These are phyloP conservation scores for Pholiota conissans DNA, from an alignment of 768 basidiomycete genomes.

Conservation along the genomic window DNA sequence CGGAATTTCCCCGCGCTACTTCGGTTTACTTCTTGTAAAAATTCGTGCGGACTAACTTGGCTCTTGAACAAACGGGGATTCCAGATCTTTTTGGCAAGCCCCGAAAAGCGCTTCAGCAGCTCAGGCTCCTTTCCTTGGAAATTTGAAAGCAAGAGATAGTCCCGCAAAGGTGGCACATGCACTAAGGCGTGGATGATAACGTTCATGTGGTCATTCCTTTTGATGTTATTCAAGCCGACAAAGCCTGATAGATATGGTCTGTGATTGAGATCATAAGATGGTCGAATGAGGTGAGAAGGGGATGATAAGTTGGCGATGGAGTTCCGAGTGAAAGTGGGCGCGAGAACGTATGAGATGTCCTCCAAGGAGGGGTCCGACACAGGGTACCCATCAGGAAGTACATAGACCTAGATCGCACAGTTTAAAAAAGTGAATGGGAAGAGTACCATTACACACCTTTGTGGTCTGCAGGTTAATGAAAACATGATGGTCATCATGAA, in stretches of 20 bases:
- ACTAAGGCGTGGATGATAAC: constrained; percentile 93
- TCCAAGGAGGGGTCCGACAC: constrained; percentile 96
- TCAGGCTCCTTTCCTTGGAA: constrained; percentile 80
- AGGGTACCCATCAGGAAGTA: constrained; percentile 94
- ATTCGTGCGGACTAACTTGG: constrained; percentile 98
- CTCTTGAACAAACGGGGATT: constrained; percentile 96
- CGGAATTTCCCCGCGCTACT: constrained; percentile 90
- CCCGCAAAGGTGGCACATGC: constrained; percentile 87
- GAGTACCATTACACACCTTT: constrained; percentile 56
- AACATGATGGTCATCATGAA: constrained; percentile 97
- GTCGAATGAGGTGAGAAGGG: constrained; percentile 59
- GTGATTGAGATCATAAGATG: constrained; percentile 82
- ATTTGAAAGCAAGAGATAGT: constrained; percentile 79
- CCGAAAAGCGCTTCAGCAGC: constrained; percentile 83
- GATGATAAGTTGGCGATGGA: constrained; percentile 58
- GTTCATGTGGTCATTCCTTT: constrained; percentile 96
- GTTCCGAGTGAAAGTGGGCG: constrained; percentile 77
- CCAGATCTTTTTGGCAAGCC: constrained; percentile 92
- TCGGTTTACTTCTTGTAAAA: constrained; percentile 93
- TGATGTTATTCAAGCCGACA: constrained; percentile 97
- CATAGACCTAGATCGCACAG: constrained; percentile 72
- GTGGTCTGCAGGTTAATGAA: constrained; percentile 95
- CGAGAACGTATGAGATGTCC: constrained; percentile 89
- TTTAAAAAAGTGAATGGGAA: constrained; percentile 10
- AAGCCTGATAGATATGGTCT: constrained; percentile 90